Evolutionary conservation across 73 alveolate genomes (phyloP).

Genomic region (Uronychia binucleata): DNA sequence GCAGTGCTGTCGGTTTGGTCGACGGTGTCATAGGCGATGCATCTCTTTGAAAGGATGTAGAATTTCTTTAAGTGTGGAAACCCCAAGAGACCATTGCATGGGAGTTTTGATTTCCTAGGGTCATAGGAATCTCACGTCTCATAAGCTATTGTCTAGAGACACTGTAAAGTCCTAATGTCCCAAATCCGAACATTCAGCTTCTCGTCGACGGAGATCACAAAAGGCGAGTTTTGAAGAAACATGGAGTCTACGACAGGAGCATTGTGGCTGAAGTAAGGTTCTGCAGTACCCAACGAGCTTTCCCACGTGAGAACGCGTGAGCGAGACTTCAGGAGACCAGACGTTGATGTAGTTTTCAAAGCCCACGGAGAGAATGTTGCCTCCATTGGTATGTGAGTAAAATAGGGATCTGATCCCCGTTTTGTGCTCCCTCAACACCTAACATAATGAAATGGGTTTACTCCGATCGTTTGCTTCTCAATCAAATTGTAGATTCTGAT

Average conservation of each 20-base stretch:
- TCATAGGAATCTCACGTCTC: conserved; percentile 4
- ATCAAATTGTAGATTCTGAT: conserved; percentile 78
- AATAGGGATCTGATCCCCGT: conserved; percentile 89
- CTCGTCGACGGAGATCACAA: conserved; percentile 84
- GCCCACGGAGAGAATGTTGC: conserved; percentile 89
- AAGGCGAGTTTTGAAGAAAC: conserved; percentile 76
- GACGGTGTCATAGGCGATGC: conserved; percentile 47
- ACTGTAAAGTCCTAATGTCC: conserved; percentile 76
- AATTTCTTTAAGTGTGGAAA: conserved; percentile 51
- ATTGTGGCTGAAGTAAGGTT: conserved; percentile 89
- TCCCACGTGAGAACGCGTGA: conserved; percentile 75
- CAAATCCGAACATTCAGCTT: conserved; percentile 86
- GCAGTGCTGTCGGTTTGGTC: conserved; percentile 22
- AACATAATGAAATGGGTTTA: neutral
- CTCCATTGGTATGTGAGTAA: conserved; percentile 86
- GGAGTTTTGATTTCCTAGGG: conserved; percentile 31
- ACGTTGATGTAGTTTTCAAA: conserved; percentile 91
- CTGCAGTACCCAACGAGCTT: conserved; percentile 87
- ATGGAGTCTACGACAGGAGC: conserved; percentile 85
- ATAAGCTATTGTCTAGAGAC: conserved; percentile 71
- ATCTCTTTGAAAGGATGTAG: conserved; percentile 51
- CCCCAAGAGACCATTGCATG: conserved; percentile 35
- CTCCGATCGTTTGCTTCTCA: conserved; percentile 72
- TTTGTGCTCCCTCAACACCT: conserved; percentile 66
- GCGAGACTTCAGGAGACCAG: conserved; percentile 79